Base-by-base conservation (phyloP, 352 stramenopile genomes). In the Phytophthora constricta region DNA sequence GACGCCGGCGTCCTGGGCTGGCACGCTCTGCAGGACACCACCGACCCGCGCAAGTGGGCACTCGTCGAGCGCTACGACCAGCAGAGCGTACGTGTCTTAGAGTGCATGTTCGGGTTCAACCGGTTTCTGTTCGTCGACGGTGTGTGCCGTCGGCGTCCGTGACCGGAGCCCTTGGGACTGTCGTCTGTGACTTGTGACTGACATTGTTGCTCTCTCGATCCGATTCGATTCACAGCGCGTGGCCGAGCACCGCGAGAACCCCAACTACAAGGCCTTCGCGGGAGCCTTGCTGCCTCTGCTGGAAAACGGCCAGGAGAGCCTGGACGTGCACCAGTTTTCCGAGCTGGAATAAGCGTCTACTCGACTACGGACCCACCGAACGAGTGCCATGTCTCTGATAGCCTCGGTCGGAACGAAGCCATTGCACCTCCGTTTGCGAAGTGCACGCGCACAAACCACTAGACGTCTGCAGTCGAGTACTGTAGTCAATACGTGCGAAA, bases 61-160 rank as follows among this genome's bases (percentile, higher is more conserved):
- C 63, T 71, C 48, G 50, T 65, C 45, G 48, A 71, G 33, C 56
- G 63, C n/a, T 70, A 66, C 56, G 49, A 66, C 20, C 23, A 66
- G 17, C 55, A 70, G 33, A 61, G 56, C 61, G 61, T 68, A 62
- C 61, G 61, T 68, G n/a, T n/a, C 16, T 16, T 37, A 13, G 5
- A 7, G 13, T 37, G 31, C 31, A 37, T 19, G 3, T 42, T n/a
- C n/a, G n/a, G 34, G 14, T 42, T 4, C 34, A 16, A n/a, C n/a
- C n/a, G n/a, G n/a, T n/a, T n/a, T n/a, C n/a, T 42, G 34, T 42
- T 42, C 11, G 10, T 13, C 34, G 10, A 10, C n/a, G 34, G 34
- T 16, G 10, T 16, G 11, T 19, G 13, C 13, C 7, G 13, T 13
- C 31, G 31, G 13, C n/a, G 34, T n/a, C n/a, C n/a, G n/a, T n/a